Evolutionary conservation across 2,329 filamentous ascomycete species (phyloP).

Genomic region (Pseudogymnoascus sp.): DNA sequence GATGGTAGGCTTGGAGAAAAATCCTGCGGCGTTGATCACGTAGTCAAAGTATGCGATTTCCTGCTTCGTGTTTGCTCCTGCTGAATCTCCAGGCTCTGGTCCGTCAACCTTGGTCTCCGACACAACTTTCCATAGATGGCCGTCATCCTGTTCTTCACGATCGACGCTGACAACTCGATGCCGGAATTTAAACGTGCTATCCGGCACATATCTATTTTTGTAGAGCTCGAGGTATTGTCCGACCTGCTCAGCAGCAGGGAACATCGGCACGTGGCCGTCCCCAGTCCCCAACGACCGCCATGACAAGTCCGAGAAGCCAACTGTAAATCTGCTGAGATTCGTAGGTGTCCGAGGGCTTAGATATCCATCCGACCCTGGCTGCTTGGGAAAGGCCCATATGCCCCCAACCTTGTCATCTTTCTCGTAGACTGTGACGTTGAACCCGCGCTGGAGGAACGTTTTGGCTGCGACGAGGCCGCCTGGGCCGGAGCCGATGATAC

Average conservation of each 20-base stretch:
- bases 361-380: conserved; percentile 9
- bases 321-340: conserved; percentile 15
- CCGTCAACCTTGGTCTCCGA: background rate
- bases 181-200: background rate
- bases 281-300: conserved; percentile 2
- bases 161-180: background rate
- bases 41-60: background rate
- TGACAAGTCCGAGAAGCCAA: conserved; percentile 14
- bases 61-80: background rate
- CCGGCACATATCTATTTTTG: background rate
- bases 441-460: conserved; percentile 12
- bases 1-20: background rate
- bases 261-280: background rate
- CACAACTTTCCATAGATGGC: background rate
- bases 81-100: background rate
- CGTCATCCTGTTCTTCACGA: background rate
- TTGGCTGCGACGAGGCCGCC: conserved; percentile 15
- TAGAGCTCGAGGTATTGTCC: conserved; percentile 13
- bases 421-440: conserved; percentile 12
- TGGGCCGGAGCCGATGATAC: conserved; percentile 14
- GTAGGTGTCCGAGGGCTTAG: conserved; percentile 8
- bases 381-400: conserved; percentile 13
- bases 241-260: conserved; percentile 9
- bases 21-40: background rate
- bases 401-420: conserved; percentile 9